Evolutionary conservation across 2,329 filamentous ascomycete species (phyloP).

Genomic region (Epicoccum sorghinum): DNA sequence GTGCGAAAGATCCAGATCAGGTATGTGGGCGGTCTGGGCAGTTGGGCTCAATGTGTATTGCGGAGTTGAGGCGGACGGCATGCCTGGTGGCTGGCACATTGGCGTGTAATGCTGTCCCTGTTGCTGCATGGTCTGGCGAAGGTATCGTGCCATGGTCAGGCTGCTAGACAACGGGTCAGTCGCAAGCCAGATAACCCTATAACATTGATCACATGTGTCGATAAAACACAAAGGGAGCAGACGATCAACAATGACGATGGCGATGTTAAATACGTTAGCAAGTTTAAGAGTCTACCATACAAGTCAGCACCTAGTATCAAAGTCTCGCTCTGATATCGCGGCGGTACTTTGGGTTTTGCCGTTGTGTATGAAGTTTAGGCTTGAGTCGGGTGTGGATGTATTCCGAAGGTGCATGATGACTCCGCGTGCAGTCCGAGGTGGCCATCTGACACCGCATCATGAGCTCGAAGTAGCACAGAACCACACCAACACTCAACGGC

Average conservation of each 20-base stretch:
- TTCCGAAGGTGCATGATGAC: constrained; percentile 4
- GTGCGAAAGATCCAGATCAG: constrained; percentile 1
- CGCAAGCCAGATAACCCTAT: constrained; percentile 2
- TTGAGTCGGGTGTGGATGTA: not conserved
- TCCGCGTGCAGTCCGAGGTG: constrained; percentile 15
- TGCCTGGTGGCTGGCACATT: constrained; percentile 6
- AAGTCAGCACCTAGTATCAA: not conserved
- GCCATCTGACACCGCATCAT: constrained; percentile 23
- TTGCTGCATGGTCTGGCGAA: not conserved
- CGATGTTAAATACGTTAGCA: too few species aligned
- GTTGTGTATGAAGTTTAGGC: not conserved
- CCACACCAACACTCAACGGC: not conserved
- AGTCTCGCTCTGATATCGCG: too few species aligned
- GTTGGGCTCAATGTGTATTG: constrained; percentile 5
- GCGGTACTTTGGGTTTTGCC: not conserved
- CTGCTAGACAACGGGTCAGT: constrained; percentile 13
- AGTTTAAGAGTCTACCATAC: too few species aligned
- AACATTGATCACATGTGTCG: constrained; percentile 5
- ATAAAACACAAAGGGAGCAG: not conserved
- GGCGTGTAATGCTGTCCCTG: constrained; percentile 3
- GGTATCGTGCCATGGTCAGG: constrained; percentile 13
- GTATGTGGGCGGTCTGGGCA: not conserved
- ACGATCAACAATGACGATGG: not conserved
- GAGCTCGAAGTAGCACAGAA: constrained; percentile 12
- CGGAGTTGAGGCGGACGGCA: not conserved